Conservation (phyloP, 2,329 filamentous ascomycete species). For the Aspergillus japonicus region DNA sequence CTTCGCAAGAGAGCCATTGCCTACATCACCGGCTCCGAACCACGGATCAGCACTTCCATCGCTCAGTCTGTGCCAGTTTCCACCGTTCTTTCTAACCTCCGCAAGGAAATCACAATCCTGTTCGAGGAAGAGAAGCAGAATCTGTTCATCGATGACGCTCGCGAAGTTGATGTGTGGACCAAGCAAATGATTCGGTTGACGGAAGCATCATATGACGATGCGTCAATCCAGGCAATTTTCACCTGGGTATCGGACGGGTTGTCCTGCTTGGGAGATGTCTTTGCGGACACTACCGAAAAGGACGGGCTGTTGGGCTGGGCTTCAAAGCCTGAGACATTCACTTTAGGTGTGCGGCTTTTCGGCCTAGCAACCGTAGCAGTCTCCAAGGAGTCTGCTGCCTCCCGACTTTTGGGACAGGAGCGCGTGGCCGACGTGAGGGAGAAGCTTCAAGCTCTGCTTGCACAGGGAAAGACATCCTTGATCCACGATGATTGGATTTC, state of each 20-base stretch:
- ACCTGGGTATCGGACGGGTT: constrained; percentile 38
- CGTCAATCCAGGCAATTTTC: constrained; percentile 22
- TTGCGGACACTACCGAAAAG: constrained; percentile 33
- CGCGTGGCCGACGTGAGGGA: constrained; percentile 15
- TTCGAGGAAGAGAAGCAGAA: constrained; percentile 93
- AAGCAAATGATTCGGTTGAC: constrained; percentile 45
- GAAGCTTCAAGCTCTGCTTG: constrained; percentile 27
- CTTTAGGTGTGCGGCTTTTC: constrained; percentile 41
- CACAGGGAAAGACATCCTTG: constrained; percentile 21
- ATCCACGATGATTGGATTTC: constrained; percentile 36
- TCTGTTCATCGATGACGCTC: constrained; percentile 80
- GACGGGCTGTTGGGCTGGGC: constrained; percentile 74
- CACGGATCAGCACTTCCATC: constrained; percentile 24
- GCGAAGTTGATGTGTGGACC: constrained; percentile 71
- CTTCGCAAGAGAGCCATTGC: constrained; percentile 39
- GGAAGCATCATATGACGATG: constrained; percentile 22
- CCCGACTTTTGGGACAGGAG: constrained; percentile 18
- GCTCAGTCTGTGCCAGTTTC: constrained; percentile 24
- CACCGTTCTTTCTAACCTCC: constrained; percentile 32
- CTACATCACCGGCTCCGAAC: constrained; percentile 39
- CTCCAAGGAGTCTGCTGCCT: constrained; percentile 19
- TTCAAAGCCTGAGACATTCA: constrained; percentile 66
- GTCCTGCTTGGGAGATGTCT: constrained; percentile 25
- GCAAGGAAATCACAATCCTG: constrained; percentile 51
- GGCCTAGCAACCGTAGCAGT: constrained; percentile 37